Evolutionary conservation across 2,329 filamentous ascomycete species (phyloP).

Genomic region (Stagonosporopsis cucurbitacearum): DNA sequence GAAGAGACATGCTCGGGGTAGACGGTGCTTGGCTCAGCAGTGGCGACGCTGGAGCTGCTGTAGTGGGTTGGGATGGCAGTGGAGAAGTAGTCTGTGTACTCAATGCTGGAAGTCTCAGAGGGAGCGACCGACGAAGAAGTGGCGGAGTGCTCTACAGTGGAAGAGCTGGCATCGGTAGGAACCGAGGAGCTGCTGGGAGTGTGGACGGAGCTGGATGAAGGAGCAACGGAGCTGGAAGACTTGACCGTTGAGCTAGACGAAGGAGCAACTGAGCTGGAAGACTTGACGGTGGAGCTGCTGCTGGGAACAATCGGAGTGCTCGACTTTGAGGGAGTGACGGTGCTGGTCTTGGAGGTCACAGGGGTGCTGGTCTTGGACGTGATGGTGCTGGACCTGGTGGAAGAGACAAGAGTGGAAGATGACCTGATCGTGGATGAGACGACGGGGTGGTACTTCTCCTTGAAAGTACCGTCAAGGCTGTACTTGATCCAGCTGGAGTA

Average conservation of each 20-base stretch:
- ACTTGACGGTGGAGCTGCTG: constrained; percentile 12
- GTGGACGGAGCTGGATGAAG: constrained; percentile 3
- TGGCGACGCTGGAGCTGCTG: constrained; percentile 11
- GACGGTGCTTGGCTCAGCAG: constrained; percentile 15
- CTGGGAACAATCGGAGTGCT: not conserved
- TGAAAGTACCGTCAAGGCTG: constrained; percentile 32
- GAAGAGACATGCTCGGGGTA: constrained; percentile 17
- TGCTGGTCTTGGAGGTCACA: constrained; percentile 8
- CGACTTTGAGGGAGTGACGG: constrained; percentile 1
- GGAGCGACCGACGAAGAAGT: constrained; percentile 1
- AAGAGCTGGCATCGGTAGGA: not conserved
- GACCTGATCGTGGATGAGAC: constrained; percentile 19
- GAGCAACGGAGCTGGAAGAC: constrained; percentile 1
- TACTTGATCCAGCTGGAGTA: constrained; percentile 59
- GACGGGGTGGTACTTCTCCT: constrained; percentile 25
- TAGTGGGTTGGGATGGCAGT: constrained; percentile 8
- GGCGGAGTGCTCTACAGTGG: not conserved
- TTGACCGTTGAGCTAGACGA: not conserved
- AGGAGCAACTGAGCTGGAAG: constrained; percentile 5
- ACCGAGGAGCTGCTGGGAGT: constrained; percentile 2
- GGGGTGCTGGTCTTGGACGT: constrained; percentile 6
- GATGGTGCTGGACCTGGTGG: constrained; percentile 5
- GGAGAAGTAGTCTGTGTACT: constrained; percentile 15
- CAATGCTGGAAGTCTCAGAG: constrained; percentile 9
- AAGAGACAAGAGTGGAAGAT: constrained; percentile 9